Percentiles rank a stretch among this genome's conserved stretches.
These are phyloP conservation scores for Flueggea neowawraea DNA, from an alignment of 441 rosid species.

Conservation along the genomic window DNA sequence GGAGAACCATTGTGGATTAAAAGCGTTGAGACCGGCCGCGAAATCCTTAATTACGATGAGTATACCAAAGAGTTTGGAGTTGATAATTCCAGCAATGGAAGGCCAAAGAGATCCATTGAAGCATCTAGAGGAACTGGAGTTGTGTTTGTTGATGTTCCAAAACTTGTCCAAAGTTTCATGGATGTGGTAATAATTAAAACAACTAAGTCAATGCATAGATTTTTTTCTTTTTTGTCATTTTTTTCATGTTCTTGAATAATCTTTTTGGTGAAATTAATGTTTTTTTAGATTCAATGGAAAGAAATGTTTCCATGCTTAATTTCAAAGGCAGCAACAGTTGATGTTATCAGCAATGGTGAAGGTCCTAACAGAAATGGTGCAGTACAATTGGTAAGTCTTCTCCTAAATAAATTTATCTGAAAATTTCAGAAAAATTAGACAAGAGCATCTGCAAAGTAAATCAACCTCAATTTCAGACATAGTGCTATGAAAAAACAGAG, in stretches of 20 bases:
- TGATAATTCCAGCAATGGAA: constrained; percentile 36
- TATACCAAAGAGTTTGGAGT: constrained; percentile 67
- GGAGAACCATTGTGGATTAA: constrained; percentile 83
- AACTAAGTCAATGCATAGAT: not conserved
- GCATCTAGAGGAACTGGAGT: constrained; percentile 84
- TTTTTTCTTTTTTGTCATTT: not conserved
- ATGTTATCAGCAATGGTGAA: constrained; percentile 75
- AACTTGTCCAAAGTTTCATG: constrained; percentile 75
- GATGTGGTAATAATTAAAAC: constrained; percentile 54
- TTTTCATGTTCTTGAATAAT: not conserved
- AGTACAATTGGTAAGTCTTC: constrained; percentile 71
- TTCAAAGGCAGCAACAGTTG: constrained; percentile 86
- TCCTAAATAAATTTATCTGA: not conserved
- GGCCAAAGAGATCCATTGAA: constrained; percentile 65
- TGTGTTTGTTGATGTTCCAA: constrained; percentile 79
- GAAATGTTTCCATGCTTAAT: constrained; percentile 91
- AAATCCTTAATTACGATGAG: constrained; percentile 92
- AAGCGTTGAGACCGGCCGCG: constrained; percentile 89
- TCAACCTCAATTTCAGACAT: constrained; percentile 8
- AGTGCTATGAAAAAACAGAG: not conserved
- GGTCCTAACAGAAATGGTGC: constrained; percentile 73
- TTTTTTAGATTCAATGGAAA: constrained; percentile 84
- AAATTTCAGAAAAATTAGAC: too few relatives aligned
- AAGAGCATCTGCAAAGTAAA: not conserved
- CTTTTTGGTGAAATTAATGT: not conserved